These are phyloP conservation scores for Ampelocalamus luodianensis DNA, from an alignment of 176 grass and related monocot species.

Conservation along the genomic window DNA sequence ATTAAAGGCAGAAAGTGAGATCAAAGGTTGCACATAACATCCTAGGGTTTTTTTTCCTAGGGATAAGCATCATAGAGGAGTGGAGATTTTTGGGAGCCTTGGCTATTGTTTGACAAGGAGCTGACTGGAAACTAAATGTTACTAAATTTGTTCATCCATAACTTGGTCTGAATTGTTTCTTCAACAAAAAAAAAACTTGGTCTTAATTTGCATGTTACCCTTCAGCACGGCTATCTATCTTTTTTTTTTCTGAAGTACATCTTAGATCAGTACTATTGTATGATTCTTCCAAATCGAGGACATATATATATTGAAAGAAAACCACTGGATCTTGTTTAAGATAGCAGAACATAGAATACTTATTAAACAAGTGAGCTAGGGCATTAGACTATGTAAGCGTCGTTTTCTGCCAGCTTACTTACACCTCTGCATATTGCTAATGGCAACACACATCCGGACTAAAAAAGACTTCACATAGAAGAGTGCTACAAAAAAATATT, in stretches of 20 bases:
- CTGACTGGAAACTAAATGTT: background rate
- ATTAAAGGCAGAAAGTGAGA: slow-evolving; percentile 42
- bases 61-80: background rate
- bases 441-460: slow-evolving; percentile 32
- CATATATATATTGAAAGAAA: slow-evolving; percentile 22
- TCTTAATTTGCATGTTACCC: background rate
- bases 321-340: slow-evolving; percentile 52
- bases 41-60: slow-evolving; percentile 13
- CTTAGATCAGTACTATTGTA: background rate
- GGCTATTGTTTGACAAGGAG: slow-evolving; percentile 17
- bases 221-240: background rate
- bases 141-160: background rate
- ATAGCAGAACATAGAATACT: background rate
- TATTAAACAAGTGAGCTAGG: slow-evolving; percentile 10
- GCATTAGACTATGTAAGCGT: slow-evolving; percentile 41
- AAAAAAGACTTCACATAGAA: slow-evolving; percentile 31
- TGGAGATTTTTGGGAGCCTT: background rate
- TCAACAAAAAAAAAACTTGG: background rate
- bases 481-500: background rate
- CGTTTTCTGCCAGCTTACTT: slow-evolving; percentile 40
- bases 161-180: background rate
- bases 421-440: slow-evolving; percentile 33
- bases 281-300: background rate
- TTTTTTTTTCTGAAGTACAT: background rate
- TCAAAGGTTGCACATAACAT: background rate